Evolutionary conservation across 2,329 filamentous ascomycete species (phyloP).

Genomic region (Sarocladium strictum): DNA sequence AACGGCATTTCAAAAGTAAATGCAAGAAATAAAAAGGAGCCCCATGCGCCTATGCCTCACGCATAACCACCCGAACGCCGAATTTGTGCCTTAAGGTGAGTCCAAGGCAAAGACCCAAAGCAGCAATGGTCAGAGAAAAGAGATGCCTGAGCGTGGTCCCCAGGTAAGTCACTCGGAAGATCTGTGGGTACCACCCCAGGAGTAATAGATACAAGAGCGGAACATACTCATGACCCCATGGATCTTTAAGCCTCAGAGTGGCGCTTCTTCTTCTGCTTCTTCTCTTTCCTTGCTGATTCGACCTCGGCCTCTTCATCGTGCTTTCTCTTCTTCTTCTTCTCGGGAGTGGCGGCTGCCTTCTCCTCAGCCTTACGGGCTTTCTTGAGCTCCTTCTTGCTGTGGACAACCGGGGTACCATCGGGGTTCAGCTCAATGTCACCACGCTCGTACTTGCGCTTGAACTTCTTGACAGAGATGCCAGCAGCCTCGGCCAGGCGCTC

Average conservation of each 20-base stretch:
- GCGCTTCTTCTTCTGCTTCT: constrained; percentile 45
- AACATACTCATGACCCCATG: not conserved
- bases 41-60: constrained; percentile 9
- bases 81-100: not conserved
- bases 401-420: constrained; percentile 59
- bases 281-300: constrained; percentile 58
- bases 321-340: constrained; percentile 56
- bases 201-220: constrained; percentile 7
- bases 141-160: not conserved
- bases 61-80: constrained; percentile 9
- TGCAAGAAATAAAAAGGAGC: constrained; percentile 1
- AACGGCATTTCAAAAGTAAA: not conserved
- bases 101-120: constrained; percentile 2
- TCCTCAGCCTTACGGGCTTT: constrained; percentile 60
- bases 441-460: constrained; percentile 71
- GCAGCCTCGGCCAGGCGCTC: constrained; percentile 58
- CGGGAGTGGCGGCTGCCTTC: constrained; percentile 37
- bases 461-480: constrained; percentile 68
- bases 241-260: constrained; percentile 27
- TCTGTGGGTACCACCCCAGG: constrained; percentile 13
- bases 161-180: constrained; percentile 10
- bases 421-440: constrained; percentile 64
- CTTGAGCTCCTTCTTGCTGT: constrained; percentile 74
- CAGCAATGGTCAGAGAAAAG: constrained; percentile 5
- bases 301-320: constrained; percentile 63